Evolutionary conservation across 139 green algal species (phyloP), one percentile per base, ranked within the genome.

Genomic region (Picochlorum sp.): DNA sequence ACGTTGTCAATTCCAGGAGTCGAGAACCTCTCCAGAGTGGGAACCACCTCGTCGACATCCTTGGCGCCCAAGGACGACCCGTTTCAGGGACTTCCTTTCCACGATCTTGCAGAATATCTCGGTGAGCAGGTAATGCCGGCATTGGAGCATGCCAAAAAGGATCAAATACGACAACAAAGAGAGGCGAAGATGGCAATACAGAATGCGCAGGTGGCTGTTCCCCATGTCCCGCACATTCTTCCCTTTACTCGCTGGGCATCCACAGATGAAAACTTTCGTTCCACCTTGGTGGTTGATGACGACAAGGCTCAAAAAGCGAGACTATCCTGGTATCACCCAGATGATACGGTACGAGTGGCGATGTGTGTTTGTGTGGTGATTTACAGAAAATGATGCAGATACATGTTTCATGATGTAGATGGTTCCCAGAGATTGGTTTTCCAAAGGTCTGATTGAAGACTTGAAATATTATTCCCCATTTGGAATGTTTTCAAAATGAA

Each of bases 251-350:
- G 72, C 23, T 82, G 75, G 78, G 65, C 49, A 32, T 63, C 61
- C 23, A 66, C 18, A 3, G 38, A 18, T 14, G 3, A 62, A 34
- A 49, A 14, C 28, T 47, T 84, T 11, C 68, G 71, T 45, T 65
- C 57, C 21, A 84, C 78, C 3, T 69, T 84, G 34, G 50, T 82
- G 4, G 72, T 62, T 24, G 72, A 84, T 15, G 52, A 71, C n/a
- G 37, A 26, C 45, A 74, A 75, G 47, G 44, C 65, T 9, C 72
- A 76, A 50, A 80, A 77, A 38, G 75, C 75, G 1, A 71, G 78
- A 16, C 68, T 84, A n/a, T 73, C 57, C 14, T 84, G 78, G 77
- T 84, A 84, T 45, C 78, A 84, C 61, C 78, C 78, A 32, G 78
- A 84, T 28, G 78, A 84, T 68, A 84, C 74, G 20, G 47, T 54